Conservation (phyloP, 495 filamentous ascomycete genomes). For the Penicillium lagena region DNA sequence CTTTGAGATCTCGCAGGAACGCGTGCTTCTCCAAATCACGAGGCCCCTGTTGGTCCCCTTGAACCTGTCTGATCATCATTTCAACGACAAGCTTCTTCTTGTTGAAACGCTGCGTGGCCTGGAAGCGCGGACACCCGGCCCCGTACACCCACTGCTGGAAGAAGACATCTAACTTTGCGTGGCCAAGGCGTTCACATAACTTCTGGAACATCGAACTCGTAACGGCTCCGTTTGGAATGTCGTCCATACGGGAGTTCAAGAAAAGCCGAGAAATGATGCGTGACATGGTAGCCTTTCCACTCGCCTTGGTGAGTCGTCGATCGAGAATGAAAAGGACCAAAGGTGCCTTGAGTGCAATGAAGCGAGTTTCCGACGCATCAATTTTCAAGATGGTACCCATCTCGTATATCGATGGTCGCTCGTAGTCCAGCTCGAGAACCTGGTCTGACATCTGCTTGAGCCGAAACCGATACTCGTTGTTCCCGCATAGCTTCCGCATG, state of each 20-base stretch:
- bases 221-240: constrained; percentile 64
- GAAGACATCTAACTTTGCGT: constrained; percentile 76
- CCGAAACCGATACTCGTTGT: constrained; percentile 90
- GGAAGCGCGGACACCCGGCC: constrained; percentile 80
- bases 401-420: constrained; percentile 73
- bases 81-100: constrained; percentile 96
- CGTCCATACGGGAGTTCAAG: constrained; percentile 71
- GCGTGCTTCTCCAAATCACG: constrained; percentile 54
- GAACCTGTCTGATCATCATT: constrained; percentile 80
- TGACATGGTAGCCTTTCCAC: constrained; percentile 72
- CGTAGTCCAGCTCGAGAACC: constrained; percentile 73
- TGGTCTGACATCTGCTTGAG: constrained; percentile 78
- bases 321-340: constrained; percentile 92
- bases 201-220: constrained; percentile 68
- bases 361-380: constrained; percentile 78
- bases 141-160: constrained; percentile 91
- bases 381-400: constrained; percentile 72
- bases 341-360: constrained; percentile 86
- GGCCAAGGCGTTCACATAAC: constrained; percentile 79
- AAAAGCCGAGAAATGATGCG: constrained; percentile 80
- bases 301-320: constrained; percentile 77
- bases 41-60: constrained; percentile 47
- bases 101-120: constrained; percentile 84
- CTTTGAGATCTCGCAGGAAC: constrained; percentile 78
- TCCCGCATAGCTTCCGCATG: constrained; percentile 81